Evolutionary conservation across 306 rosid genomes (phyloP).

Genomic region (Quercus aquifolioides): DNA sequence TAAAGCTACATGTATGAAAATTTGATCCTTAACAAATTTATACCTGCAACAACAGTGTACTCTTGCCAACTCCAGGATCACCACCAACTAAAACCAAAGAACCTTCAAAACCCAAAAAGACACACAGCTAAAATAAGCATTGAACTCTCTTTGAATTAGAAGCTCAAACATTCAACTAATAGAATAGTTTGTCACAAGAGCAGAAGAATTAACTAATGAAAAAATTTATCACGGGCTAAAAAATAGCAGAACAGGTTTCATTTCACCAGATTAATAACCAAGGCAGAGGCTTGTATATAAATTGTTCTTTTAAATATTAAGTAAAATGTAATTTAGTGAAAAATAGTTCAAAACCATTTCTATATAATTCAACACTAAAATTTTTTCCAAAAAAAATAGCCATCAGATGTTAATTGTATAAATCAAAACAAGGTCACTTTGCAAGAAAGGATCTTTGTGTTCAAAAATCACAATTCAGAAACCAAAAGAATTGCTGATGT

Average conservation of each 20-base stretch:
- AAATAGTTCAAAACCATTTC: neutral
- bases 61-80: slow-evolving; percentile 98
- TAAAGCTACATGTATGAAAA: neutral
- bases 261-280: neutral
- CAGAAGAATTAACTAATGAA: neutral
- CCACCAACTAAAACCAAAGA: slow-evolving; percentile 86
- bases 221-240: neutral
- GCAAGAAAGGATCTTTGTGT: neutral
- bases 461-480: neutral
- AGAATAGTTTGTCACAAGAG: neutral
- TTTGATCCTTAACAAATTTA: slow-evolving; percentile 4
- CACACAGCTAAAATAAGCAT: slow-evolving; percentile 17
- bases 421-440: neutral
- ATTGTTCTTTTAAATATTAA: neutral
- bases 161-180: neutral
- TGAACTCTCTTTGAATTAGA: neutral
- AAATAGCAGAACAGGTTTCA: neutral
- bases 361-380: neutral
- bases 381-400: neutral
- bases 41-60: slow-evolving; percentile 95
- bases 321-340: neutral
- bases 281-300: neutral
- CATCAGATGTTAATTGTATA: neutral
- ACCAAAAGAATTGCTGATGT: too few species aligned
- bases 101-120: slow-evolving; percentile 54